Evolutionary conservation across 345 rosid species (phyloP).

Genomic region (Euclidium syriacum): DNA sequence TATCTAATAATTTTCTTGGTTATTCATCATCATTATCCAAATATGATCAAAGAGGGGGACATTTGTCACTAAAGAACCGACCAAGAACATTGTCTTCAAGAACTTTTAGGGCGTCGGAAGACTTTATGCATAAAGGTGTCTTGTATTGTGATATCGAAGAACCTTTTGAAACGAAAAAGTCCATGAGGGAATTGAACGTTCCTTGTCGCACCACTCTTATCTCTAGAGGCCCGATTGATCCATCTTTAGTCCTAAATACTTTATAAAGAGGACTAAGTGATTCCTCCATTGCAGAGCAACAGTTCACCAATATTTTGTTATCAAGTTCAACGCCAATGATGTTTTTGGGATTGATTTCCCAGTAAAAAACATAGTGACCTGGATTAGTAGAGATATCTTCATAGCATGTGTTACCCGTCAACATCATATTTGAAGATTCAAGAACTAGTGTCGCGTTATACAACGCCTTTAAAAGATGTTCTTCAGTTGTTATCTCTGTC

Average conservation of each 20-base stretch:
- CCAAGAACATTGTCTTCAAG: not conserved
- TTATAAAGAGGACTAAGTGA: constrained; percentile 53
- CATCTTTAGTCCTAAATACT: constrained; percentile 49
- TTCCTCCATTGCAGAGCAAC: constrained; percentile 58
- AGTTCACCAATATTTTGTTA: constrained; percentile 42
- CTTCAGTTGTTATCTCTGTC: constrained; percentile 73
- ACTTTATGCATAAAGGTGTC: constrained; percentile 47
- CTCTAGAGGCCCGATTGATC: constrained; percentile 59
- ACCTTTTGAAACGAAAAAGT: constrained; percentile 55
- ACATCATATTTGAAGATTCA: not conserved
- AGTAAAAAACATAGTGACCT: constrained; percentile 61
- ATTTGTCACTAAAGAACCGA: not conserved
- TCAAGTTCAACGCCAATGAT: constrained; percentile 23
- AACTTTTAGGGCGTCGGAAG: constrained; percentile 25
- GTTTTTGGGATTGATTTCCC: constrained; percentile 38
- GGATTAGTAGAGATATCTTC: constrained; percentile 12
- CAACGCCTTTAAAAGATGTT: constrained; percentile 63
- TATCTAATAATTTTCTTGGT: too few relatives aligned
- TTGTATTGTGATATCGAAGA: constrained; percentile 72
- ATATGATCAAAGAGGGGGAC: not conserved
- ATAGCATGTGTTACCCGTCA: constrained; percentile 26
- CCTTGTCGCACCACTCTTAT: too few relatives aligned
- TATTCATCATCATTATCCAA: too few relatives aligned
- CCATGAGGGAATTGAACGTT: constrained; percentile 65
- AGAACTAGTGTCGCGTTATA: constrained; percentile 36